These are phyloP conservation scores for Glycine latifolia DNA, from an alignment of 306 rosid species.

Conservation along the genomic window DNA sequence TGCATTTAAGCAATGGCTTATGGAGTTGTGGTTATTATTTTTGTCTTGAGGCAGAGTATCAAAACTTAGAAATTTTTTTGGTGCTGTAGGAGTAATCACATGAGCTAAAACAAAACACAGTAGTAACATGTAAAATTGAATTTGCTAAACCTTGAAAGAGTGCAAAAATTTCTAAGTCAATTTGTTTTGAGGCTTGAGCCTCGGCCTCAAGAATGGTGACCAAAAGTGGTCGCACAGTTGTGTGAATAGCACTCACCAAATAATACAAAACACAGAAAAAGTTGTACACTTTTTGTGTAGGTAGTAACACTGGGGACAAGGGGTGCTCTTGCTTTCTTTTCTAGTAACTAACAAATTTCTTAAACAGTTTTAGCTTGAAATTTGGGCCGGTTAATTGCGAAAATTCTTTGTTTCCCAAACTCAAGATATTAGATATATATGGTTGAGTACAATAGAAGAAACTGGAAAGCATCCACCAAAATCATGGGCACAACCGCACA, in stretches of 20 bases:
- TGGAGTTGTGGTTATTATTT: background rate
- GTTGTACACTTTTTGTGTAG: background rate
- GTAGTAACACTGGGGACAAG: background rate
- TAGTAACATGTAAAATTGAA: background rate
- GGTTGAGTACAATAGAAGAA: constrained; percentile 38
- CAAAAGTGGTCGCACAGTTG: background rate
- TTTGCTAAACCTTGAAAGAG: constrained; percentile 10
- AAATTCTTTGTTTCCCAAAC: background rate
- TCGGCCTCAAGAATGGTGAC: constrained; percentile 14
- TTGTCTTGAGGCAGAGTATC: background rate
- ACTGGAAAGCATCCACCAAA: constrained; percentile 39
- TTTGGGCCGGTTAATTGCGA: background rate
- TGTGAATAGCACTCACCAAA: background rate
- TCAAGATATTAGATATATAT: background rate
- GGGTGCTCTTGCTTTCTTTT: constrained; percentile 2
- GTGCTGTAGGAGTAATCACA: background rate
- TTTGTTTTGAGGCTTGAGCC: background rate
- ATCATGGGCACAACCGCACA: background rate
- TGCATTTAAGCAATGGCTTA: background rate
- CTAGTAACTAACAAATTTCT: background rate
- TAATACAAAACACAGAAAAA: constrained; percentile 21
- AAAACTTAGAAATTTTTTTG: background rate
- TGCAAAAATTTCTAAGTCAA: background rate
- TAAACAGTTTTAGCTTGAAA: constrained; percentile 12
- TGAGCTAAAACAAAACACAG: too few relatives aligned